Conservation (phyloP, 768 basidiomycete species). For the Termitomyces sp. region DNA sequence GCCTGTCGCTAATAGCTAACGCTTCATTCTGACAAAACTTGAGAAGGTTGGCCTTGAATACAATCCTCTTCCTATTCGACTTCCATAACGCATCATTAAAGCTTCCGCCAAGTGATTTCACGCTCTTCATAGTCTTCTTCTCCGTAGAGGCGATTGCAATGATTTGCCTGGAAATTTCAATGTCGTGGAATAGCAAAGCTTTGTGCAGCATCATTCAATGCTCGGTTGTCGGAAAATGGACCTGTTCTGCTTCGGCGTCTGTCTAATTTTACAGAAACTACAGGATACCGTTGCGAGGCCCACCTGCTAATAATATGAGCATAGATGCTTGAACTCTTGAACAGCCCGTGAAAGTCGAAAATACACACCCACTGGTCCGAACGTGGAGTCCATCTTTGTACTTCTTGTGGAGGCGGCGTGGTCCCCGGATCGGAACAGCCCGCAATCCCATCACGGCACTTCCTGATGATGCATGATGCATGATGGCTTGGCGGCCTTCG, state of each 20-base stretch:
- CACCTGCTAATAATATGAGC: slow-evolving; percentile 5
- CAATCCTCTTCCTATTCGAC: slow-evolving; percentile 38
- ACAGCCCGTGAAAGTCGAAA: not conserved
- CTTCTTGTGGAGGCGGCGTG: too few relatives aligned
- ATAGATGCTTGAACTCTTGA: not conserved
- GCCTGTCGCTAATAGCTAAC: slow-evolving; percentile 36
- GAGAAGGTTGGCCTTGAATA: slow-evolving; percentile 44
- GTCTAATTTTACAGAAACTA: slow-evolving; percentile 1
- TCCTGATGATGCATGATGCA: too few relatives aligned
- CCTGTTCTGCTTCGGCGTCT: not conserved
- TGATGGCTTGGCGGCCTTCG: too few relatives aligned
- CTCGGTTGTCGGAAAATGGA: slow-evolving; percentile 6
- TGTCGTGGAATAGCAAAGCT: slow-evolving; percentile 49
- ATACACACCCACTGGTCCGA: slow-evolving; percentile 1
- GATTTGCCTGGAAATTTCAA: slow-evolving; percentile 34
- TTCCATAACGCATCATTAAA: slow-evolving; percentile 49
- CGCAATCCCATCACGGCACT: not conserved
- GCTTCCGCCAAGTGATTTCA: slow-evolving; percentile 46
- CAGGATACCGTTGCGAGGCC: slow-evolving; percentile 12
- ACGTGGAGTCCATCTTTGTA: too few relatives aligned
- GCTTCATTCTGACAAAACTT: slow-evolving; percentile 49
- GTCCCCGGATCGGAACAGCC: too few relatives aligned
- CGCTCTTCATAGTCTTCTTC: slow-evolving; percentile 29
- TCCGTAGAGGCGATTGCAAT: slow-evolving; percentile 26
- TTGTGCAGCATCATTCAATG: slow-evolving; percentile 29